Base-by-base conservation (phyloP, 805 yeast species). In the Candida nonsorbophila region DNA sequence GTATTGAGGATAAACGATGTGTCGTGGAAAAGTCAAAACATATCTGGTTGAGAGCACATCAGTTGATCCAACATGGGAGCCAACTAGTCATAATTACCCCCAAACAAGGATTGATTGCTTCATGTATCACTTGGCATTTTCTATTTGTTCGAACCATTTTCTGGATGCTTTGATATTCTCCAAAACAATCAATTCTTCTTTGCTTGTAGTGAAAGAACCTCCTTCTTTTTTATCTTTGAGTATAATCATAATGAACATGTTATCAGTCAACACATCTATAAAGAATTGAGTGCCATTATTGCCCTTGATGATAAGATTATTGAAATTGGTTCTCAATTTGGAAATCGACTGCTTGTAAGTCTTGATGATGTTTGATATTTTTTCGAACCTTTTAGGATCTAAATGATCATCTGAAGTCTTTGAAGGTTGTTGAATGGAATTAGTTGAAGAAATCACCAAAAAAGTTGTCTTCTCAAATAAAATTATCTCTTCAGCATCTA, bases 401-500 rank as follows among this genome's bases (percentile, higher is more conserved):
- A 87, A 65, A 8, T 39, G 44, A 29, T 29, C 39, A 13, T 27
- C 24, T n/a, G 18, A 17, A n/a, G 30, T 9, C 7, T 32, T 28
- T 34, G 29, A 30, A 8, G 18, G n/a, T 20, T 55, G 59, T 27
- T 55, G 50, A 16, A 63, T 61, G 4, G 62, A 55, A 25, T 74
- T 65, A 13, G 77, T 72, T 10, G 77, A 71, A 5, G 88, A 79
- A 15, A 83, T 80, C 20, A 83, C 86, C 40, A 92, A 59, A 43
- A 92, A 92, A 0, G 98, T 92, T 0, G 96, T 85, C 48, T 84
- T 82, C 51, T 92, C 98, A 57, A 92, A 92, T 30, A 92, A 55
- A 8, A 90, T 85, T 28, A 88, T 85, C 49, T 90, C 97, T 43
- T 82, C 84, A 0, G 96, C 95, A 38, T 82, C 80, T 33, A 87